Evolutionary conservation across 176 grass and related monocot species (phyloP).

Genomic region (Neostapfia colusana): DNA sequence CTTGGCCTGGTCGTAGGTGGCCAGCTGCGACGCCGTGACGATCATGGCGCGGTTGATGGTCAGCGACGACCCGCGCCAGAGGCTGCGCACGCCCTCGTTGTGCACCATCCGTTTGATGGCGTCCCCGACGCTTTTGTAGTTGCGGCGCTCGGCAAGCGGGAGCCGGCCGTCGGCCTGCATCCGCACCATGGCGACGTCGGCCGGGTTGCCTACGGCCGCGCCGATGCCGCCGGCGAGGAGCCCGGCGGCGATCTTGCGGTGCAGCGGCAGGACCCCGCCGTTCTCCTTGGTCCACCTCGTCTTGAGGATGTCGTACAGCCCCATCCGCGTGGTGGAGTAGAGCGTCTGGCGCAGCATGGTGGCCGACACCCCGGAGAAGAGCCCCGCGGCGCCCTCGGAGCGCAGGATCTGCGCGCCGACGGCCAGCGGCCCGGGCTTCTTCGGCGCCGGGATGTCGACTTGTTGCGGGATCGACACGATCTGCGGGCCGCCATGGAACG

Average conservation of each 20-base stretch:
- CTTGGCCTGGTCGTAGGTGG: slow-evolving; percentile 87
- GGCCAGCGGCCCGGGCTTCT: slow-evolving; percentile 66
- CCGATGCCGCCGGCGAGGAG: slow-evolving; percentile 78
- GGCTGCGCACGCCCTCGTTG: slow-evolving; percentile 75
- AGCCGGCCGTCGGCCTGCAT: slow-evolving; percentile 94
- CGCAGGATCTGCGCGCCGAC: slow-evolving; percentile 84
- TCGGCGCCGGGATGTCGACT: slow-evolving; percentile 18
- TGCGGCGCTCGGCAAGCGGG: slow-evolving; percentile 70
- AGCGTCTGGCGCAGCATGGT: slow-evolving; percentile 87
- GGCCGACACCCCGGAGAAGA: slow-evolving; percentile 84
- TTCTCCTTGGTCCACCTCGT: slow-evolving; percentile 61
- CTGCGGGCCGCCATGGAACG: slow-evolving; percentile 44
- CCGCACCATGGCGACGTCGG: slow-evolving; percentile 93
- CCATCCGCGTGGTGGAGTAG: slow-evolving; percentile 95
- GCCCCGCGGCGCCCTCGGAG: slow-evolving; percentile 61
- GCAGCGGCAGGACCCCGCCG: slow-evolving; percentile 59
- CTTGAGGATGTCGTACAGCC: slow-evolving; percentile 91
- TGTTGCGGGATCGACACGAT: slow-evolving; percentile 41
- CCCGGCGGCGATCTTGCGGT: slow-evolving; percentile 66
- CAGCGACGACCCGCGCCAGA: slow-evolving; percentile 75
- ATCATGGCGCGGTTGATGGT: slow-evolving; percentile 95
- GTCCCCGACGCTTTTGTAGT: slow-evolving; percentile 79
- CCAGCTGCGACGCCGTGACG: slow-evolving; percentile 84
- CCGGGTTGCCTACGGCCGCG: slow-evolving; percentile 88
- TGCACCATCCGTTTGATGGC: slow-evolving; percentile 73